Evolutionary conservation across 2,329 filamentous ascomycete species (phyloP).

Genomic region (Escovopsis sp.): DNA sequence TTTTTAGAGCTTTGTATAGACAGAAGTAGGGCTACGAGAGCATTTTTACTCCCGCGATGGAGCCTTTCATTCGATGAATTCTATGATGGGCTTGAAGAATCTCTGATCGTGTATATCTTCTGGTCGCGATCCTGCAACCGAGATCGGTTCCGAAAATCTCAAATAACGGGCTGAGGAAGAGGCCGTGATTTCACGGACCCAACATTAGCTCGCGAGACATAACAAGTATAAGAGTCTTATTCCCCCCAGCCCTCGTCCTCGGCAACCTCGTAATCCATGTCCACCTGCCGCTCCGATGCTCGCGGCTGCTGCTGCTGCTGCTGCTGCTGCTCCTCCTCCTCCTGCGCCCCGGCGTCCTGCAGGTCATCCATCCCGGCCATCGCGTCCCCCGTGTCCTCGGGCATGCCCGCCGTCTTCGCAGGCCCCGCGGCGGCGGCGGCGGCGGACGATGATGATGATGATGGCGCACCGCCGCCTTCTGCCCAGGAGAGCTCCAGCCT

Average conservation of each 20-base stretch:
- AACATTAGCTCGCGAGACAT: neutral
- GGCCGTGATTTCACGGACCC: neutral
- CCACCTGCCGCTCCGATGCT: slow-evolving; percentile 16
- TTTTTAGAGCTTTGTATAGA: no score
- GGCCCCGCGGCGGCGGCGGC: neutral
- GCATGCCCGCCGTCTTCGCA: neutral
- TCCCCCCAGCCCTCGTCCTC: slow-evolving; percentile 33
- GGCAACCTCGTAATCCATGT: slow-evolving; percentile 40
- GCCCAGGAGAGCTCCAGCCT: slow-evolving; percentile 53
- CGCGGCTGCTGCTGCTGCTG: slow-evolving; percentile 12
- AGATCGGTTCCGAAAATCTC: no score
- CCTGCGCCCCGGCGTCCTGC: slow-evolving; percentile 9
- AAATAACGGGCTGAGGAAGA: no score
- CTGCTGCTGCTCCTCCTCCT: slow-evolving; percentile 9
- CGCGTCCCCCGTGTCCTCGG: slow-evolving; percentile 10
- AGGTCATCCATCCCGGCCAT: slow-evolving; percentile 12
- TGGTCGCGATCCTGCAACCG: no score
- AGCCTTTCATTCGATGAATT: no score
- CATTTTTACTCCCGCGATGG: no score
- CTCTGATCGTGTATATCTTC: no score
- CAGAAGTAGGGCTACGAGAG: no score
- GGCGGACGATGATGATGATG: neutral
- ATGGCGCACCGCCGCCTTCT: slow-evolving; percentile 6
- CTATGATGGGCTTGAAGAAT: no score
- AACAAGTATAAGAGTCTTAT: neutral